Evolutionary conservation across 306 rosid species (phyloP), one percentile per base, ranked within the genome.

Genomic region (Calophaca sinica): DNA sequence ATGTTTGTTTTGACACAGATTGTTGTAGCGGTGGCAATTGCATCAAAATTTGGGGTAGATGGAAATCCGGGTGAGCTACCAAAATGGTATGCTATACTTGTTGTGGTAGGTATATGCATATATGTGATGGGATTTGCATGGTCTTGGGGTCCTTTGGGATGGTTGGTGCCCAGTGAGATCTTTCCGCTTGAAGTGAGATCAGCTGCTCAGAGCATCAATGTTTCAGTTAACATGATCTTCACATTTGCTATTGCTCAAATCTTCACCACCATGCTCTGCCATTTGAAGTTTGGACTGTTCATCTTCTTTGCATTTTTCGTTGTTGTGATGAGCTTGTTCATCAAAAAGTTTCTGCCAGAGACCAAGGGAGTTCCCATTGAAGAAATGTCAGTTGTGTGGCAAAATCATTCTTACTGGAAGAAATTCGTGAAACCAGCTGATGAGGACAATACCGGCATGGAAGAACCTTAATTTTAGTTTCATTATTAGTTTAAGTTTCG

Each of bases 261-360:
- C 0, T 59, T 59, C 64, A 10, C 41, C 6, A 59, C 42, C 1
- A 59, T 59, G 64, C 64, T 59, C 1, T 59, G 42, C 7, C 64
- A 59, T 14, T 32, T 59, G 64, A 59, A 59, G 44, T 59, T 59
- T 32, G 64, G 64, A 5, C 31, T 59, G 41, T 59, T 59, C 14
- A 59, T 59, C 9, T 59, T 59, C 20, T 59, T 59, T 3, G 44
- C 9, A 1, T 33, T 11, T n/a, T 59, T 32, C 0, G 65, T 59
- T 0, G 20, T 33, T 2, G 26, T 33, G 5, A 59, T 59, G 65
- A 59, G 15, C n/a, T 0, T 3, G 1, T 59, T 59, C 3, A 35
- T 59, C 7, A 26, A 10, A 36, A 11, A 31, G 10, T 3, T 52
- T 52, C 9, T 52, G 5, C 59, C 32, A 2, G 12, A 6, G 15